phyloP scores from a whole-genome alignment of 768 basidiomycete species.

The Tremella fuciformis region DNA sequence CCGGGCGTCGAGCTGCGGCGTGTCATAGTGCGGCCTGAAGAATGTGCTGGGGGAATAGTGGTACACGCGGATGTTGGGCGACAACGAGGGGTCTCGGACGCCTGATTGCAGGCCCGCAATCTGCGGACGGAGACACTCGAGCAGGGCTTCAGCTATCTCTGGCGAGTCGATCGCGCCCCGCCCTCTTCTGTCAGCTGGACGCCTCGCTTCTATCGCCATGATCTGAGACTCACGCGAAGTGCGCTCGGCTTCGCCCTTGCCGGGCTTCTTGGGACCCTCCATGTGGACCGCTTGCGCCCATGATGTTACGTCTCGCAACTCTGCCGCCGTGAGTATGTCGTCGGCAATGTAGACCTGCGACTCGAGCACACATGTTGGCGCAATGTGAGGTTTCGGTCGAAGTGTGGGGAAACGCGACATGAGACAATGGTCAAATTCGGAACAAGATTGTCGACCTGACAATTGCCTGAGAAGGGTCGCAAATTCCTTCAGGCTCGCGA shows the following conservation, averaged over 20 bases:
- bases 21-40: conserved; percentile 32
- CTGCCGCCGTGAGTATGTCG: conserved; percentile 11
- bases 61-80: conserved; percentile 34
- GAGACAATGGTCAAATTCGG: no score
- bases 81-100: conserved; percentile 9
- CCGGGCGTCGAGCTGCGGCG: conserved; percentile 17
- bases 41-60: conserved; percentile 28
- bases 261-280: conserved; percentile 27
- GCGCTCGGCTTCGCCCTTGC: conserved; percentile 34
- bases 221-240: conserved; percentile 24
- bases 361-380: background rate
- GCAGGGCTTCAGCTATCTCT: conserved; percentile 18
- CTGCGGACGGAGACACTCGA: conserved; percentile 17
- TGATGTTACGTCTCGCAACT: conserved; percentile 11
- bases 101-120: conserved; percentile 9
- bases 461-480: no score
- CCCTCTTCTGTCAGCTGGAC: conserved; percentile 9
- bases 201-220: background rate
- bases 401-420: background rate
- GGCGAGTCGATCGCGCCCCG: conserved; percentile 21
- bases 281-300: conserved; percentile 17
- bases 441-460: no score
- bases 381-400: conserved; percentile 1
- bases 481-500: no score
- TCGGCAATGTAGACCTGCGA: conserved; percentile 31